Evolutionary conservation across 2,329 filamentous ascomycete species (phyloP), one percentile per base, ranked within the genome.

Genomic region (Ceratocystis cubensis): DNA sequence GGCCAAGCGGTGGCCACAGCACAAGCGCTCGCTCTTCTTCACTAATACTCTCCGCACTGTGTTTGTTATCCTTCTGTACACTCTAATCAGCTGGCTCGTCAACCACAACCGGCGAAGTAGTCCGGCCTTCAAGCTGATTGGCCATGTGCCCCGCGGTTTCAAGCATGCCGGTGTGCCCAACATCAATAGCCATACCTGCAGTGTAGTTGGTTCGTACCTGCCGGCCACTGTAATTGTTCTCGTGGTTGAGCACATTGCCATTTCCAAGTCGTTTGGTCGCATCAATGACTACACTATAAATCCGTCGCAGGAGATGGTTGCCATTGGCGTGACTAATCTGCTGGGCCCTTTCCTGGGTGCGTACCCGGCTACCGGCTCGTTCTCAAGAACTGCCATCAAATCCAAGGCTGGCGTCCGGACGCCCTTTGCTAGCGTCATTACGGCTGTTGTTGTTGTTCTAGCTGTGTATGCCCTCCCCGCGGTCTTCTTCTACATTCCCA

Each of bases 401-500:
- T 89, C 91, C n/a, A 96, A 96, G 77, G 89, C 91, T 65, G 91
- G 91, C 73, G 91, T 95, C 1, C 86, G 91, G 53, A 96, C 90
- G 3, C 91, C 91, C 0, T 84, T 95, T 66, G 91, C 89, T 44
- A 91, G 91, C 79, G 83, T 93, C 61, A 90, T 95, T 69, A 96
- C 91, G 10, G 91, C 88, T 0, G 69, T 90, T 22, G 84, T 96
- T 10, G 91, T 96, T 7, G 79, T 96, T 1, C 79, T 96, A 10
- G 90, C 91, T 20, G 86, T 94, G 67, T 96, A 96, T 72, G 90
- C 88, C 20, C 79, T 96, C 30, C 85, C 91, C 0, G 83, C 87
- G 0, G 84, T 96, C 67, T 96, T 96, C 81, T 95, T 84, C 78
- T 96, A 93, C 76, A 96, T 96, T 69, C 90, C 91, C 0, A 88